A percentile compares a stretch with the other conserved stretches of the same genome.
phyloP scores from a whole-genome alignment of 768 basidiomycete genomes.

The Mycena metata region DNA sequence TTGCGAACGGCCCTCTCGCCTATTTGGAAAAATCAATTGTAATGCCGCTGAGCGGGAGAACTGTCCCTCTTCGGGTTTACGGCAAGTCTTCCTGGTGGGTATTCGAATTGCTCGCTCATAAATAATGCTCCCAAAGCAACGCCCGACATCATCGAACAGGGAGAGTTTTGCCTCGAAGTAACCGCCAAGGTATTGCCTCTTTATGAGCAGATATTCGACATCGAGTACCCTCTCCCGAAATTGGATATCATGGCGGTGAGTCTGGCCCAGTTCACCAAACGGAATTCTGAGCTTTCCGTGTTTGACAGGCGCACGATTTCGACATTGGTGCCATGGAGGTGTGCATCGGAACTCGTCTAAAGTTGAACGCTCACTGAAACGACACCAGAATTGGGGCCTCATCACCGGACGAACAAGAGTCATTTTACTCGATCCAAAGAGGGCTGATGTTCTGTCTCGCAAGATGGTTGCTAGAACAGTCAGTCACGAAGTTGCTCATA shows the following conservation, averaged over 20 bases:
- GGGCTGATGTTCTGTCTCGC: slow-evolving; percentile 76
- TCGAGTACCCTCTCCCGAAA: slow-evolving; percentile 66
- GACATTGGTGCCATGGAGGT: slow-evolving; percentile 91
- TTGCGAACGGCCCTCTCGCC: slow-evolving; percentile 85
- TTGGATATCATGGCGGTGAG: slow-evolving; percentile 88
- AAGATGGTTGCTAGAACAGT: slow-evolving; percentile 81
- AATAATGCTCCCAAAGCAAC: slow-evolving; percentile 65
- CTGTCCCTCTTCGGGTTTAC: slow-evolving; percentile 87
- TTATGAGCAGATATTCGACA: slow-evolving; percentile 69
- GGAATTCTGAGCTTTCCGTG: slow-evolving; percentile 39
- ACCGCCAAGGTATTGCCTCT: slow-evolving; percentile 85
- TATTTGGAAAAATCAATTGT: slow-evolving; percentile 80
- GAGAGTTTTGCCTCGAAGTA: slow-evolving; percentile 88
- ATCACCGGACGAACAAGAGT: slow-evolving; percentile 91
- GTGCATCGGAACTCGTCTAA: too few relatives aligned
- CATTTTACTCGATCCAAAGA: slow-evolving; percentile 82
- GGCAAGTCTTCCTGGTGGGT: slow-evolving; percentile 30
- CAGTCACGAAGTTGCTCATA: slow-evolving; percentile 89
- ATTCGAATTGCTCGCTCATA: neutral
- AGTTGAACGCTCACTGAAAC: slow-evolving; percentile 45
- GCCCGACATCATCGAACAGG: slow-evolving; percentile 84
- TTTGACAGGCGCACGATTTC: slow-evolving; percentile 79
- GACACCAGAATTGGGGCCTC: slow-evolving; percentile 80
- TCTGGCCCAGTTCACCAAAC: slow-evolving; percentile 52
- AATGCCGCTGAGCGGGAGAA: slow-evolving; percentile 85